These are phyloP conservation scores for Pestalotiopsis sp. DNA, from an alignment of 2,329 filamentous ascomycete genomes.

Conservation along the genomic window DNA sequence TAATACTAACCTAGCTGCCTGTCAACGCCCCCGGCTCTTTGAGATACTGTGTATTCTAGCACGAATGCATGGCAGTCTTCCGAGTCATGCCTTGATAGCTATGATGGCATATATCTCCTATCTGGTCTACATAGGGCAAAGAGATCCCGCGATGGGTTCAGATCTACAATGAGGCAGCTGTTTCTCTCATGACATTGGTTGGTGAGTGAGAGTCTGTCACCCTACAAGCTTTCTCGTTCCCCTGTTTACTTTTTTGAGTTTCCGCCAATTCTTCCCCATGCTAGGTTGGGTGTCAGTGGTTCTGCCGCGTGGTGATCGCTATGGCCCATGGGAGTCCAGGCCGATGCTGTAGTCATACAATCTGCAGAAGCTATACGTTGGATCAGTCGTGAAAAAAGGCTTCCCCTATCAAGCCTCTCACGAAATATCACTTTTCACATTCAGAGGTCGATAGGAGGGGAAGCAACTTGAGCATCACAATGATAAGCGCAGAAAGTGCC, in stretches of 20 bases:
- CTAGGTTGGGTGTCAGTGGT: background rate
- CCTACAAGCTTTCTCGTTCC: background rate
- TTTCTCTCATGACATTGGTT: background rate
- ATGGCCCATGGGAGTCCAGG: background rate
- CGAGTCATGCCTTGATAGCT: background rate
- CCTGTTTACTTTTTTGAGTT: background rate
- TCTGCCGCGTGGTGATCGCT: background rate
- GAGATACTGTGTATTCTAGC: background rate
- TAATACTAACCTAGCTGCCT: background rate
- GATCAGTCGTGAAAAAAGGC: no score
- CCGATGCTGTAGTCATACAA: background rate
- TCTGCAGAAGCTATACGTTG: no score
- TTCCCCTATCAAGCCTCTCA: no score
- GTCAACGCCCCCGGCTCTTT: background rate
- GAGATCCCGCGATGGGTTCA: background rate
- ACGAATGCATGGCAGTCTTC: background rate
- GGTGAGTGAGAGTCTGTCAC: background rate
- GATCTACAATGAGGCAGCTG: background rate
- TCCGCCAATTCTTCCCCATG: constrained; percentile 1
- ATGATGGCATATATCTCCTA: background rate
- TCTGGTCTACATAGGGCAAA: background rate
- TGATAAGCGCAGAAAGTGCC: no score
- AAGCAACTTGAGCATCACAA: no score
- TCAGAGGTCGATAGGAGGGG: no score
- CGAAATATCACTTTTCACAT: no score